A percentile compares a stretch with the other conserved stretches of the same genome.
phyloP scores from a whole-genome alignment of 768 basidiomycete species.

The Leucosporidium scottii region DNA sequence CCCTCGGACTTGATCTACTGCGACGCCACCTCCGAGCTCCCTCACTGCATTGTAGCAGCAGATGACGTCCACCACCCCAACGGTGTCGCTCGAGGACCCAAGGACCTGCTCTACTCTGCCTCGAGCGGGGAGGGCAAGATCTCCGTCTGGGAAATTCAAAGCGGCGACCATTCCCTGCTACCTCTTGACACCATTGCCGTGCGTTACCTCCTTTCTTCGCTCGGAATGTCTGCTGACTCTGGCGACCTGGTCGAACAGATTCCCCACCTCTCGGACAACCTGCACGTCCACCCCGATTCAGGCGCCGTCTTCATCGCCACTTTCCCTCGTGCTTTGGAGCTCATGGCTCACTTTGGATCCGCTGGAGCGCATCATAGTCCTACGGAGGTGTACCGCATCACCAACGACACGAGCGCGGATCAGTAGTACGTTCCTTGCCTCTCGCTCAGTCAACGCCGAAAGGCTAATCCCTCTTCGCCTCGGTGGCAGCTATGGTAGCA shows the following conservation, averaged over 20 bases:
- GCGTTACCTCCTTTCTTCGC: slow-evolving; percentile 5
- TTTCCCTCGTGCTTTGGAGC: slow-evolving; percentile 46
- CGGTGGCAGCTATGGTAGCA: slow-evolving; percentile 28
- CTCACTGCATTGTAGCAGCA: slow-evolving; percentile 54
- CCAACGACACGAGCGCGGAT: slow-evolving; percentile 48
- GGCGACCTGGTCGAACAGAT: slow-evolving; percentile 1
- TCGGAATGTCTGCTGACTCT: background rate
- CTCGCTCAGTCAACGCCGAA: slow-evolving; percentile 42
- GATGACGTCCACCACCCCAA: slow-evolving; percentile 53
- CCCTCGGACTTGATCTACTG: slow-evolving; percentile 59
- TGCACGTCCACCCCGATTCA: slow-evolving; percentile 51
- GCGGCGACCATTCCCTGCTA: slow-evolving; percentile 53
- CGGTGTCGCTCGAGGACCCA: slow-evolving; percentile 51
- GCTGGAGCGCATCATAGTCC: background rate
- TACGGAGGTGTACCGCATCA: slow-evolving; percentile 8
- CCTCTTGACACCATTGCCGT: slow-evolving; percentile 50
- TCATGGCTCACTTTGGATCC: slow-evolving; percentile 27
- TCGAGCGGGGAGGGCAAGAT: slow-evolving; percentile 49
- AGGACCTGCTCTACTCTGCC: slow-evolving; percentile 52
- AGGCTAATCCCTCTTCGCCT: slow-evolving; percentile 50
- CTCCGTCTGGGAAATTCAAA: slow-evolving; percentile 53
- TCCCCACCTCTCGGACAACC: slow-evolving; percentile 53
- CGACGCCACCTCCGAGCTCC: slow-evolving; percentile 48
- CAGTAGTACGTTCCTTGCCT: slow-evolving; percentile 43
- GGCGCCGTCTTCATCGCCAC: slow-evolving; percentile 60